Conservation (phyloP, 129 eudicot species). For the Mikania micrantha region DNA sequence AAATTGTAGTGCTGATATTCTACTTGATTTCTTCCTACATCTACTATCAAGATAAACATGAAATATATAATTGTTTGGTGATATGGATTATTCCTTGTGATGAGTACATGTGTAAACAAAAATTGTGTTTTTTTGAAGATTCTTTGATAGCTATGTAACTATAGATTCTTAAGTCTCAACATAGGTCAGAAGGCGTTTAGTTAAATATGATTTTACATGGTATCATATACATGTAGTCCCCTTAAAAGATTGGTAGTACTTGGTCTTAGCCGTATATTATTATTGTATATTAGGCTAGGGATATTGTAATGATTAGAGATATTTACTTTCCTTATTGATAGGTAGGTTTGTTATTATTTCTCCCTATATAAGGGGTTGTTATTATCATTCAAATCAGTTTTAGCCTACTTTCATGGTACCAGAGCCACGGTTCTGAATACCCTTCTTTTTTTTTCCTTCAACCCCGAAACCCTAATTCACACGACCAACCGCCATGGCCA, state of each 20-base stretch:
- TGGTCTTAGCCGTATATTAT: no score
- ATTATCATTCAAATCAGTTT: no score
- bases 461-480: no score
- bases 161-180: neutral
- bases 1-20: neutral
- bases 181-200: neutral
- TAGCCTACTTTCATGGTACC: no score
- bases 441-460: no score
- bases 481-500: no score
- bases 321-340: no score
- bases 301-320: no score
- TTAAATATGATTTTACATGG: neutral
- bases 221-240: neutral
- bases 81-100: neutral
- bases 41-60: neutral
- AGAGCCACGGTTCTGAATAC: no score
- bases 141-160: neutral
- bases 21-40: neutral
- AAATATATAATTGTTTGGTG: neutral
- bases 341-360: no score
- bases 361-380: no score
- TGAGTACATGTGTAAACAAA: neutral
- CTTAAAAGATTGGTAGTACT: constrained; percentile 3
- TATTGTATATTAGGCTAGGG: no score
- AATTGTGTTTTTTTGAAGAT: neutral